Evolutionary conservation across 2,329 filamentous ascomycete genomes (phyloP).

Genomic region (Thelonectria blattea): DNA sequence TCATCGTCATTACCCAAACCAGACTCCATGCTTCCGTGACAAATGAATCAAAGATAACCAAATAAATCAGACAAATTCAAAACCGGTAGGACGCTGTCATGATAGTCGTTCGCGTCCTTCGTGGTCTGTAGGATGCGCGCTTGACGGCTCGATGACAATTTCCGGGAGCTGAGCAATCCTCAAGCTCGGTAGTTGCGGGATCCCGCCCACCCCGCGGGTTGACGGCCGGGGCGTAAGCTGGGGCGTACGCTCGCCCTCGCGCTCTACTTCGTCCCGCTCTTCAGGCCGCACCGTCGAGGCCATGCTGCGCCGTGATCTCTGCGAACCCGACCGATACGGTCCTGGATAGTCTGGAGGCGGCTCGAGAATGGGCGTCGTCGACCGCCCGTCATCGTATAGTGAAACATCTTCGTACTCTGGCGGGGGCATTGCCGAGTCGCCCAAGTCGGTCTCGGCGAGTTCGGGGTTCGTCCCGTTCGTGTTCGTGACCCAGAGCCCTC

Average conservation of each 20-base stretch:
- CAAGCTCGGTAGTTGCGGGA: constrained; percentile 60
- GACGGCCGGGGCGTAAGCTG: constrained; percentile 8
- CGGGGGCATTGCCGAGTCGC: constrained; percentile 55
- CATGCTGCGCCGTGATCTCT: constrained; percentile 24
- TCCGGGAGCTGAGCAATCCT: constrained; percentile 57
- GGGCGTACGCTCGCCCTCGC: constrained; percentile 8
- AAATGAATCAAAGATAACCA: constrained; percentile 12
- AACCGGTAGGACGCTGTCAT: constrained; percentile 18
- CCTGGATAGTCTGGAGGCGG: constrained; percentile 60
- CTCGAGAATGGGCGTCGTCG: constrained; percentile 51
- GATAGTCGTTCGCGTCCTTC: constrained; percentile 17
- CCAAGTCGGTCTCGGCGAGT: constrained; percentile 58
- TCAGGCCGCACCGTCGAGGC: constrained; percentile 19
- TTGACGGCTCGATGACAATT: constrained; percentile 64
- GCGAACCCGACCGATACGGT: constrained; percentile 40
- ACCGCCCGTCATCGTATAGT: constrained; percentile 48
- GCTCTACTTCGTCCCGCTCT: constrained; percentile 25
- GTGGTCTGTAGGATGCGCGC: constrained; percentile 36
- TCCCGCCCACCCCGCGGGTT: constrained; percentile 45
- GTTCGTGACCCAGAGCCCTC: constrained; percentile 45
- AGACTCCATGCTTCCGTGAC: constrained; percentile 36
- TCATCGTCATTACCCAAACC: constrained; percentile 25
- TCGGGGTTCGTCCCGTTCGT: constrained; percentile 49
- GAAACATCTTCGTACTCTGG: constrained; percentile 62
- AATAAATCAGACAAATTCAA: constrained; percentile 2